Evolutionary conservation across 352 stramenopile species (phyloP).

Genomic region (Phytophthora tentaculata): DNA sequence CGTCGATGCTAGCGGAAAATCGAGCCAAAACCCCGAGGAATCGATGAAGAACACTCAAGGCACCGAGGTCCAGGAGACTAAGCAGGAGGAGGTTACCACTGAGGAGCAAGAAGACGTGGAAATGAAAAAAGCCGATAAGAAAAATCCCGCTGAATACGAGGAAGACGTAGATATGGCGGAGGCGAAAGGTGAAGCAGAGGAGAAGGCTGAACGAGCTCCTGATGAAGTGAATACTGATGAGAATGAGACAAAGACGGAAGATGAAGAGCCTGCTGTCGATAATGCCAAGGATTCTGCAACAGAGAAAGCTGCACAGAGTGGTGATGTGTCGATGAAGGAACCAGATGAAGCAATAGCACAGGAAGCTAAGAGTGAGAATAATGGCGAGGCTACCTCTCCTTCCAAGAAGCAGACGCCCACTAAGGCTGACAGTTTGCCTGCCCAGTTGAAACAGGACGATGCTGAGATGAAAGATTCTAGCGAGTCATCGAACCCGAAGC

Average conservation of each 20-base stretch:
- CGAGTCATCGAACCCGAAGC: conserved; percentile 27
- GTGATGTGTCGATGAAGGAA: conserved; percentile 27
- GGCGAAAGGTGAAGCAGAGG: conserved; percentile 1
- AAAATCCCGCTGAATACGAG: not conserved
- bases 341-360: not conserved
- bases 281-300: not conserved
- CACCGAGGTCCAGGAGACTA: conserved; percentile 15
- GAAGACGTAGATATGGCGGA: conserved; percentile 7
- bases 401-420: not conserved
- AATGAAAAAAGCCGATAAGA: conserved; percentile 13
- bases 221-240: conserved; percentile 11
- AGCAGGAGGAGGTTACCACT: conserved; percentile 26
- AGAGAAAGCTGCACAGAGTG: not conserved
- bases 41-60: conserved; percentile 14
- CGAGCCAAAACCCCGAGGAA: conserved; percentile 21
- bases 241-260: conserved; percentile 6
- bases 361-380: conserved; percentile 15
- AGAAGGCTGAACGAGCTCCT: not conserved
- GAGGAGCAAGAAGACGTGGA: too few species aligned
- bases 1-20: conserved; percentile 18
- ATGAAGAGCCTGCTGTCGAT: conserved; percentile 3
- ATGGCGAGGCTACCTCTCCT: conserved; percentile 4
- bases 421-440: not conserved
- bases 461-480: conserved; percentile 11
- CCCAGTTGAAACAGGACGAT: not conserved